Evolutionary conservation across 2,329 filamentous ascomycete genomes (phyloP).

Genomic region (Keithomyces neogunnii): DNA sequence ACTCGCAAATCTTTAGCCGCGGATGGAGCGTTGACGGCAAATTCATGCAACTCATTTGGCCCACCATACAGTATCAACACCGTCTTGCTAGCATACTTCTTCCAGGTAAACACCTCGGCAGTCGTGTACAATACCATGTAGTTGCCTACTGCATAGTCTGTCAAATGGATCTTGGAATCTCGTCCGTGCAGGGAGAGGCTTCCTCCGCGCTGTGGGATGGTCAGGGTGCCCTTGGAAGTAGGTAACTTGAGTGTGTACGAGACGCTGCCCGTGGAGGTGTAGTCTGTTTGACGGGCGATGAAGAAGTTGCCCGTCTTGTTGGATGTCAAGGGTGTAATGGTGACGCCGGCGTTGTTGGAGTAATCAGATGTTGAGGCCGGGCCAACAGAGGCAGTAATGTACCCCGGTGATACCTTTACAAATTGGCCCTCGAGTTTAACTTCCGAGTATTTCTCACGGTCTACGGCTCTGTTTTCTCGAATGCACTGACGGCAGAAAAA

Average conservation of each 20-base stretch:
- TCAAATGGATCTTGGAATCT: conserved; percentile 61
- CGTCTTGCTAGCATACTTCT: conserved; percentile 50
- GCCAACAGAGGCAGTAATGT: conserved; percentile 51
- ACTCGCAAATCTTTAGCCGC: conserved; percentile 9
- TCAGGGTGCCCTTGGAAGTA: conserved; percentile 48
- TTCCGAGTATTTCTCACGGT: conserved; percentile 71
- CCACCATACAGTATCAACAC: conserved; percentile 58
- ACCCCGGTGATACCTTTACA: conserved; percentile 61
- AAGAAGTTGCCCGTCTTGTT: conserved; percentile 52
- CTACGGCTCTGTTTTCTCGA: conserved; percentile 58
- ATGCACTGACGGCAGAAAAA: conserved; percentile 30
- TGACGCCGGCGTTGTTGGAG: conserved; percentile 41
- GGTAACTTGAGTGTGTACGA: conserved; percentile 55
- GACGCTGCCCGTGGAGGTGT: conserved; percentile 47
- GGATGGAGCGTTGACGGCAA: conserved; percentile 35
- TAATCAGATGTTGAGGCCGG: conserved; percentile 41
- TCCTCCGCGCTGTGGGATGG: conserved; percentile 50
- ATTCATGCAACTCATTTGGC: conserved; percentile 52
- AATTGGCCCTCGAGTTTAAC: conserved; percentile 71
- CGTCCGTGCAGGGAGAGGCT: conserved; percentile 50
- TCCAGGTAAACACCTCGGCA: conserved; percentile 63
- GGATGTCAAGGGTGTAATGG: conserved; percentile 53
- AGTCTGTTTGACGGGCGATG: conserved; percentile 58
- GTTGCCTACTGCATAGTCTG: conserved; percentile 56
- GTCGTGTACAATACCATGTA: conserved; percentile 56